A percentile compares a stretch with the other conserved stretches of the same genome.
Evolutionary conservation across 306 rosid genomes (phyloP).

Genomic region (Mimosa bimucronata): DNA sequence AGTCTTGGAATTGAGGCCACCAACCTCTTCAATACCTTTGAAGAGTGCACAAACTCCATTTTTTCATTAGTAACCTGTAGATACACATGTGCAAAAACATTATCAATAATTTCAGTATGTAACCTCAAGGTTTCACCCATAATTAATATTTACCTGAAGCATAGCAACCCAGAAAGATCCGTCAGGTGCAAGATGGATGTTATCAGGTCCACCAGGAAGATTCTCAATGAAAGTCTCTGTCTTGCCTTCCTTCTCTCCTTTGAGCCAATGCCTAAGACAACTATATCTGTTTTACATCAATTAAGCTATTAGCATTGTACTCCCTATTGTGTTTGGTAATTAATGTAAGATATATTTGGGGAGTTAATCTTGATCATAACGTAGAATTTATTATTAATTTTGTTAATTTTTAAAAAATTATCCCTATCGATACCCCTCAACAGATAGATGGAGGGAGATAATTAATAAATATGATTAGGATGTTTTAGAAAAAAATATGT

Average conservation of each 20-base stretch:
- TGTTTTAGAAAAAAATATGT: too few relatives aligned
- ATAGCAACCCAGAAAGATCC: constrained; percentile 61
- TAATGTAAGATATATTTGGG: too few relatives aligned
- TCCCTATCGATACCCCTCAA: too few relatives aligned
- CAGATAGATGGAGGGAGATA: too few relatives aligned
- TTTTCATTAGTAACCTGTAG: constrained; percentile 39
- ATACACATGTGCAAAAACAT: too few relatives aligned
- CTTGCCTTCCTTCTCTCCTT: constrained; percentile 54
- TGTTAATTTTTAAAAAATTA: too few relatives aligned
- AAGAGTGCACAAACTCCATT: constrained; percentile 53
- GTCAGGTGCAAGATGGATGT: constrained; percentile 49
- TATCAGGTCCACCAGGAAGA: constrained; percentile 62
- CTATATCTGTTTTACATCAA: constrained; percentile 43
- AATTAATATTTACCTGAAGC: constrained; percentile 33
- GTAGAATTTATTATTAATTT: too few relatives aligned
- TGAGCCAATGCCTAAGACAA: constrained; percentile 49
- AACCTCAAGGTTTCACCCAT: neutral
- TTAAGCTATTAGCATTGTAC: neutral
- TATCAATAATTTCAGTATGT: too few relatives aligned
- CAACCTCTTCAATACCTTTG: constrained; percentile 53
- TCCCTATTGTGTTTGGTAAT: too few relatives aligned
- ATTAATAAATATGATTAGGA: too few relatives aligned
- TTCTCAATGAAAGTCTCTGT: constrained; percentile 52
- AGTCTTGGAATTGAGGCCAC: constrained; percentile 61
- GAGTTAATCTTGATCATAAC: too few relatives aligned